Evolutionary conservation across 352 stramenopile species (phyloP).

Genomic region (Globisporangium cystogenes): DNA sequence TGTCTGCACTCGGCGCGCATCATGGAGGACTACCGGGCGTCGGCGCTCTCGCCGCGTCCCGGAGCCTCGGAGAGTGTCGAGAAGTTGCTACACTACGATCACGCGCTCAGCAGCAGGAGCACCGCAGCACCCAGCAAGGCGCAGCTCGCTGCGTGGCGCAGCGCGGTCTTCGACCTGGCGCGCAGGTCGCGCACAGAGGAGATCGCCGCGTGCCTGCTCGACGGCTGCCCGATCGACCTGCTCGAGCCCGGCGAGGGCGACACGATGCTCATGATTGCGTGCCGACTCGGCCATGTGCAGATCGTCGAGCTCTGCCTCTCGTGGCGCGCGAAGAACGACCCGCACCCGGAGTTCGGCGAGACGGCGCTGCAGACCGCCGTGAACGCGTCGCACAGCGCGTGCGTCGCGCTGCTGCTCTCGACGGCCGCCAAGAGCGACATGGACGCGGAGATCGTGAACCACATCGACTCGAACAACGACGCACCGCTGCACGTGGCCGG

Average conservation of each 20-base stretch:
- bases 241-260: slow-evolving; percentile 67
- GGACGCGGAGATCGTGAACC: slow-evolving; percentile 84
- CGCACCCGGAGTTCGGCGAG: slow-evolving; percentile 80
- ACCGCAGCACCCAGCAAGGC: slow-evolving; percentile 20
- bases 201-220: slow-evolving; percentile 39
- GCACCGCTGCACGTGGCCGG: slow-evolving; percentile 76
- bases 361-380: slow-evolving; percentile 77
- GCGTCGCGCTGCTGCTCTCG: slow-evolving; percentile 50
- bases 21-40: slow-evolving; percentile 43
- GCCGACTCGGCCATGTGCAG: slow-evolving; percentile 43
- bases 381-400: slow-evolving; percentile 48
- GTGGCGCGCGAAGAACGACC: slow-evolving; percentile 80
- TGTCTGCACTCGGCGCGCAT: slow-evolving; percentile 21
- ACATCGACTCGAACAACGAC: slow-evolving; percentile 78
- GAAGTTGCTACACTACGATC: not conserved
- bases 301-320: slow-evolving; percentile 70
- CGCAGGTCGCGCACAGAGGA: slow-evolving; percentile 32
- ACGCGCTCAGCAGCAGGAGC: not conserved
- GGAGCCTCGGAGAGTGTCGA: not conserved
- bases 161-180: slow-evolving; percentile 51
- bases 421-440: slow-evolving; percentile 82
- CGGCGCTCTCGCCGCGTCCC: slow-evolving; percentile 27
- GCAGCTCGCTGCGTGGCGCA: slow-evolving; percentile 48
- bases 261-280: slow-evolving; percentile 79
- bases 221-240: slow-evolving; percentile 73